Base-by-base conservation (phyloP, 345 rosid species). In the Camelina neglecta region DNA sequence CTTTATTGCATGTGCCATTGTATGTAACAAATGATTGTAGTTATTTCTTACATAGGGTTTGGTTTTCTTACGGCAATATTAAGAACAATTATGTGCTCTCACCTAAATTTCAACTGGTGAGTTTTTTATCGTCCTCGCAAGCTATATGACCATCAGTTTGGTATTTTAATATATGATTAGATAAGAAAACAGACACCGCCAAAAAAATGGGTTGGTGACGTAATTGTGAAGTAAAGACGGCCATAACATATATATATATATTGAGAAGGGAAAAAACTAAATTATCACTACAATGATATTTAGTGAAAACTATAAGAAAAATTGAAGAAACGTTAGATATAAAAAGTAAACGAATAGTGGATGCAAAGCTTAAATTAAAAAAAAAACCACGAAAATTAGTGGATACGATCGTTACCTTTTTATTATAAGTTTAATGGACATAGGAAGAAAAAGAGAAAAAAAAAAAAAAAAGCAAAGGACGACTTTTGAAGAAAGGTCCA, bases 1-100 rank as follows among this genome's bases (percentile, higher is more conserved):
- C 72, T 74, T 57, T 74, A 65, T 74, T 57, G 66, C 78, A 65
- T 74, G 78, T 74, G 78, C 78, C 64, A 61, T 29, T 29, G 31
- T 29, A 29, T 29, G 31, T 47, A 42, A 64, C 55, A 42, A 70
- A 44, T 65, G 31, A 57, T 74, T 74, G 21, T 47, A 11, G 8
- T 62, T 18, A 8, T 63, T 63, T 12, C 54, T 73, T 24, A 49
- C 29, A 23, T 8, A 59, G 45, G 74, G 55, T 29, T 69, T 74
- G 55, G 70, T 64, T 65, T 8, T 38, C 11, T 21, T 38, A 0
- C 1, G 15, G 29, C 64, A 21, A 20, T 9, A 39, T 29, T 64
- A 55, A 4, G 24, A 18, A 50, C 21, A 66, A 57, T 66, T 5
- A 74, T 66, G 51, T 66, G 42, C 1, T 56, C 62, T 24, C 31